Evolutionary conservation across 2,329 filamentous ascomycete genomes (phyloP).

Genomic region (Aspergillus sergii): DNA sequence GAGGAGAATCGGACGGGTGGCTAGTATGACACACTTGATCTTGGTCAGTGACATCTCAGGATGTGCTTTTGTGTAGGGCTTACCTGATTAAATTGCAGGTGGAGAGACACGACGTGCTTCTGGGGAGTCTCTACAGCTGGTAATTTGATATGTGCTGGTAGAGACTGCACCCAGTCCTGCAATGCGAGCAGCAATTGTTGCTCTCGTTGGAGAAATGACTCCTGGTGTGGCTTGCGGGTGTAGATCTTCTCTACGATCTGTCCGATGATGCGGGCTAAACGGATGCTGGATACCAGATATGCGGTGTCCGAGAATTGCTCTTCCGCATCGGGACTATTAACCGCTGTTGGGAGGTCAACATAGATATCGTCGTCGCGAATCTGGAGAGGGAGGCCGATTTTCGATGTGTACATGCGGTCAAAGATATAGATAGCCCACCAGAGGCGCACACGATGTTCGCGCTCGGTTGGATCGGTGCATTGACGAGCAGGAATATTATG

Average conservation of each 20-base stretch:
- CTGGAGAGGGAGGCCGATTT: conserved; percentile 49
- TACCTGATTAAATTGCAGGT: conserved; percentile 39
- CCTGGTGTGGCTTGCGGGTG: conserved; percentile 26
- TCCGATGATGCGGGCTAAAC: conserved; percentile 32
- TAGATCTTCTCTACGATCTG: conserved; percentile 30
- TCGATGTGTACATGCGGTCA: conserved; percentile 48
- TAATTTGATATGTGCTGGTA: conserved; percentile 32
- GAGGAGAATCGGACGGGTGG: conserved; percentile 38
- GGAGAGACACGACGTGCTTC: conserved; percentile 31
- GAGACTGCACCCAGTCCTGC: conserved; percentile 33
- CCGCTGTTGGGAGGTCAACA: conserved; percentile 32
- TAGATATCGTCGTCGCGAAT: conserved; percentile 50
- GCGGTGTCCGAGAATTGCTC: conserved; percentile 35
- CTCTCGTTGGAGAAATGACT: conserved; percentile 35
- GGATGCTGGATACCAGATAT: conserved; percentile 34
- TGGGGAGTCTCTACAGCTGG: conserved; percentile 17
- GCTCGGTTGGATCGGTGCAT: conserved; percentile 34
- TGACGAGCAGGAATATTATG: conserved; percentile 34
- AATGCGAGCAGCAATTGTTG: conserved; percentile 35
- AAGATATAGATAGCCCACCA: conserved; percentile 38
- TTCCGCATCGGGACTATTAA: conserved; percentile 19
- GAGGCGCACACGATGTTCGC: conserved; percentile 31
- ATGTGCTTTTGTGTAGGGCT: not conserved
- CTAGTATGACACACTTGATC: conserved; percentile 38
- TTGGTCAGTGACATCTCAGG: not conserved